Evolutionary conservation across 495 filamentous ascomycete genomes (phyloP), one percentile per base, ranked within the genome.

Genomic region (Geoglossum glabrum): DNA sequence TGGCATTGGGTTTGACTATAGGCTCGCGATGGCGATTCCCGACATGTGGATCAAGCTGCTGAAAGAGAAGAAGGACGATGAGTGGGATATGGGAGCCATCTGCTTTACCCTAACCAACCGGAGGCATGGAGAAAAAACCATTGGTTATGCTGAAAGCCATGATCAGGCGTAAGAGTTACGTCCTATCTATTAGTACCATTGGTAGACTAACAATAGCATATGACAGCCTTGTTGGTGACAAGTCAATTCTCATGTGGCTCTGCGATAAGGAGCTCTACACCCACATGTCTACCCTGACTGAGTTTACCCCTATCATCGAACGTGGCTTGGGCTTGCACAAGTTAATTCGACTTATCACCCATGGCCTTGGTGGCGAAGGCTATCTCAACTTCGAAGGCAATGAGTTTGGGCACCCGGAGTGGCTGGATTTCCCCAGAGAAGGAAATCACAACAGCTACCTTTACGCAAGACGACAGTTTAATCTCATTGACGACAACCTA

Each of bases 381-480:
- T 98, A 93, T 64, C 87, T 97, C 56, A 97, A 96, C 72, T 98
- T 98, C 64, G 88, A 95, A 70, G 92, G 90, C 60, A 98, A 98
- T 70, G 92, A 98, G 69, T 98, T 98, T 69, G 92, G 92, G 0
- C 92, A 98, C 69, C 92, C 92, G 0, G 92, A 98, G 73, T 98
- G 92, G 92, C 87, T 98, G 57, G 92, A 98, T 68, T 98, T 98
- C 71, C 92, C 92, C 11, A 84, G 92, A 31, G 89, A 78, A 60
- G 92, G 93, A 50, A 98, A 98, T 75, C 71, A 84, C 65, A 96
- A 97, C 69, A 90, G 84, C 61, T 98, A 86, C 80, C 92, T 89
- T 82, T 98, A 97, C 69, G 92, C 92, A 1, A 82, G 92, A 2
- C 85, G 92, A 51, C 92, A 95, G 70, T 83, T 95, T 61, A 96